These are phyloP conservation scores for Chiua virens DNA, from an alignment of 768 basidiomycete species.

Conservation along the genomic window DNA sequence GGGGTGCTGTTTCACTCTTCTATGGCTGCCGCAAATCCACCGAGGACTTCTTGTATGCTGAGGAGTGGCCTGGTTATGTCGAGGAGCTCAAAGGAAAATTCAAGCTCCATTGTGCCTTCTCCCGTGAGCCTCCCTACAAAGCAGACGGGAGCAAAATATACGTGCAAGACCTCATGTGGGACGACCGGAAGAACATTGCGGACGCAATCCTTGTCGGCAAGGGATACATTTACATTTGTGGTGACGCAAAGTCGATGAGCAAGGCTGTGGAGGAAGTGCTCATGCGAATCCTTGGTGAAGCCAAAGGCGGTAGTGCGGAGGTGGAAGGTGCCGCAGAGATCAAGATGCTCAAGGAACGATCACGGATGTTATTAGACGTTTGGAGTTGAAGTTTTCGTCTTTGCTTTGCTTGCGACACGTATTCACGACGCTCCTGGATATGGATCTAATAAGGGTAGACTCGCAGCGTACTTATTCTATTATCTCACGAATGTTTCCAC, in stretches of 20 bases:
- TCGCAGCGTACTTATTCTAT: slow-evolving; percentile 3
- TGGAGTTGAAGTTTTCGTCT: slow-evolving; percentile 62
- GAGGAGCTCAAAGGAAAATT: slow-evolving; percentile 92
- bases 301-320: slow-evolving; percentile 86
- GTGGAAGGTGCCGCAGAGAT: slow-evolving; percentile 90
- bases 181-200: slow-evolving; percentile 78
- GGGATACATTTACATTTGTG: slow-evolving; percentile 97
- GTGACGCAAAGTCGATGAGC: slow-evolving; percentile 95
- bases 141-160: slow-evolving; percentile 95
- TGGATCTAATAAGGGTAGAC: slow-evolving; percentile 20
- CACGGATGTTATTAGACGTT: slow-evolving; percentile 82
- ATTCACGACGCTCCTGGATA: slow-evolving; percentile 11
- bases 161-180: slow-evolving; percentile 96
- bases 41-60: slow-evolving; percentile 92
- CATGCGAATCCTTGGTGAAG: slow-evolving; percentile 82
- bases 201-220: slow-evolving; percentile 91
- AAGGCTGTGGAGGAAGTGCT: slow-evolving; percentile 92
- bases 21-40: slow-evolving; percentile 91
- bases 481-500: slow-evolving; percentile 1
- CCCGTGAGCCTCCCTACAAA: slow-evolving; percentile 82
- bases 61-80: slow-evolving; percentile 90
- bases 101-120: slow-evolving; percentile 85
- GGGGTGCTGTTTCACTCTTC: slow-evolving; percentile 93
- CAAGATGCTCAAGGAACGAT: slow-evolving; percentile 94
- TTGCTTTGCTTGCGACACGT: background rate